Conservation (phyloP, 1,284 basidiomycete species). For the Leccinum fuscescens region DNA sequence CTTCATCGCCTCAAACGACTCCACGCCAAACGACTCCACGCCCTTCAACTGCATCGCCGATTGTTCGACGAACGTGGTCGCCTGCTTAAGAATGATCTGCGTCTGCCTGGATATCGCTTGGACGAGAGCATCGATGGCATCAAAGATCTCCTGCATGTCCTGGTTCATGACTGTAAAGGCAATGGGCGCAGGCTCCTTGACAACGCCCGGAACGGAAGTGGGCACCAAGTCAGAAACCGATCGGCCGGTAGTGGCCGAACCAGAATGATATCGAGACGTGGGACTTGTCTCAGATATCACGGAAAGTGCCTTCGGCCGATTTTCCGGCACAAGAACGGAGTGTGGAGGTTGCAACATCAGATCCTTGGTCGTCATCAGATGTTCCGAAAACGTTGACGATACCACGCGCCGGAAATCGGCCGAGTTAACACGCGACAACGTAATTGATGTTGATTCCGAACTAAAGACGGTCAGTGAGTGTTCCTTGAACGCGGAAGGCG, state of each 20-base stretch:
- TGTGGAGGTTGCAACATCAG: slow-evolving; percentile 39
- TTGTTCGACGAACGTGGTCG: slow-evolving; percentile 43
- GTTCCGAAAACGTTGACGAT: slow-evolving; percentile 35
- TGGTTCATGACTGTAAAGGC: slow-evolving; percentile 42
- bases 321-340: slow-evolving; percentile 28
- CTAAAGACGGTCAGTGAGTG: slow-evolving; percentile 53
- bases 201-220: slow-evolving; percentile 33
- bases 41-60: slow-evolving; percentile 41
- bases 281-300: slow-evolving; percentile 24
- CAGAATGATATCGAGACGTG: slow-evolving; percentile 4
- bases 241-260: slow-evolving; percentile 12
- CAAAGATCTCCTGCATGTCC: slow-evolving; percentile 57
- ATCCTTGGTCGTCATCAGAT: slow-evolving; percentile 36
- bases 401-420: slow-evolving; percentile 22
- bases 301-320: slow-evolving; percentile 32
- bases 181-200: slow-evolving; percentile 49
- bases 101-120: slow-evolving; percentile 45
- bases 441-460: slow-evolving; percentile 30
- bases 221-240: slow-evolving; percentile 34
- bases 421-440: slow-evolving; percentile 19
- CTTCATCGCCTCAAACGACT: slow-evolving; percentile 28
- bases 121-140: slow-evolving; percentile 60
- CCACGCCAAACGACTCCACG: slow-evolving; percentile 20
- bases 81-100: slow-evolving; percentile 37
- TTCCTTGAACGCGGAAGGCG: slow-evolving; percentile 52